Conservation (phyloP, 345 rosid genomes). For the Rhizophora mangle region DNA sequence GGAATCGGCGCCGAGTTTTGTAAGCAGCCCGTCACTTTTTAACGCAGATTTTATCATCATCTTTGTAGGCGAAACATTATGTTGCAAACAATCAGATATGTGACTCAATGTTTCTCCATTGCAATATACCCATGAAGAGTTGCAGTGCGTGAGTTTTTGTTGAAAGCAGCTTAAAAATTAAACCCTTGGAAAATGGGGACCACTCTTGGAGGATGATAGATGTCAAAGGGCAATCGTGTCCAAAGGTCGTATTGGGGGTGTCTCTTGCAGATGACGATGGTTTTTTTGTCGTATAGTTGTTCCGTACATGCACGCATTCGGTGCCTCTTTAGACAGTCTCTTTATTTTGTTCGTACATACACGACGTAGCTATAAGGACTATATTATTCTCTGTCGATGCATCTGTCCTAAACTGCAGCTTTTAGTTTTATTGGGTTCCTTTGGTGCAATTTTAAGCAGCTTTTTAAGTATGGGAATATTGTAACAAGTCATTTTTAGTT, state of each 20-base stretch:
- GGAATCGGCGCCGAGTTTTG: conserved; percentile 86
- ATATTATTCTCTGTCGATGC: background rate
- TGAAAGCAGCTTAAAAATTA: background rate
- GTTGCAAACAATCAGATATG: too few species aligned
- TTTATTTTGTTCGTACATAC: too few species aligned
- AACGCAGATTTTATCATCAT: too few species aligned
- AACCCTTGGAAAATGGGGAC: background rate
- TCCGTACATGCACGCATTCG: background rate
- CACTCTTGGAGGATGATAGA: background rate
- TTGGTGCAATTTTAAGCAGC: too few species aligned
- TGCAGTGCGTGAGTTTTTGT: background rate
- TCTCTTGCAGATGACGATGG: too few species aligned
- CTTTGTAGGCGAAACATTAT: too few species aligned
- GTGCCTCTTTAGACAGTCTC: background rate
- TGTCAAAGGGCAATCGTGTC: background rate
- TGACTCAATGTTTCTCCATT: too few species aligned
- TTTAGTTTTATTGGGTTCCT: too few species aligned
- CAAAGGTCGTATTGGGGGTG: background rate
- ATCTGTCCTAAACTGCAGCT: too few species aligned
- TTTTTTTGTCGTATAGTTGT: background rate
- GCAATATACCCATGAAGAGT: too few species aligned
- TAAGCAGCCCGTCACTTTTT: conserved; percentile 34
- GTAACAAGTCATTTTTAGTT: too few species aligned
- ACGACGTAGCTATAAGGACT: background rate
- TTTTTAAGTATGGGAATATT: too few species aligned